Conservation (phyloP, 306 rosid genomes). For the Cicer yamashitae region DNA sequence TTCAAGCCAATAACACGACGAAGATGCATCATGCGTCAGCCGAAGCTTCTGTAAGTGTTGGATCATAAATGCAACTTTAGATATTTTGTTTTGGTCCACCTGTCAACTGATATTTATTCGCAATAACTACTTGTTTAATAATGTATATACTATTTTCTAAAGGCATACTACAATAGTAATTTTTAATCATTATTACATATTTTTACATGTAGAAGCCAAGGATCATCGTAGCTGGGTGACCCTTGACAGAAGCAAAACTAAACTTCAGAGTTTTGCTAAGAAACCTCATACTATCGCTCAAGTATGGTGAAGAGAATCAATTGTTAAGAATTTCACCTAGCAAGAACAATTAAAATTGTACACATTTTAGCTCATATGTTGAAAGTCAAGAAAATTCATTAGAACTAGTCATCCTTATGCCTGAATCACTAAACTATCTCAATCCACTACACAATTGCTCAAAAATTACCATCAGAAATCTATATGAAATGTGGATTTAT, state of each 20-base stretch:
- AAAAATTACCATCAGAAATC: neutral
- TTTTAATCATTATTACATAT: neutral
- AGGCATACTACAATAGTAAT: neutral
- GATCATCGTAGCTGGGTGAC: neutral
- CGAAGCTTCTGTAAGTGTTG: neutral
- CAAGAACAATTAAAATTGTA: neutral
- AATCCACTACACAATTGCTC: neutral
- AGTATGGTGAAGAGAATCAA: neutral
- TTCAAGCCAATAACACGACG: conserved; percentile 1
- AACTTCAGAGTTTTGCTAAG: too few relatives aligned
- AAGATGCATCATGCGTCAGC: conserved; percentile 10
- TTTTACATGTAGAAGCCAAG: conserved; percentile 4
- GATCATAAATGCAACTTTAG: neutral
- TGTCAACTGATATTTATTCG: conserved; percentile 3
- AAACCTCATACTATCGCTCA: neutral
- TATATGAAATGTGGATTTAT: neutral
- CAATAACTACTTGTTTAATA: neutral
- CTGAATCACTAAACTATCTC: neutral
- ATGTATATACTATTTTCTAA: neutral
- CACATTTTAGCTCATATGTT: neutral
- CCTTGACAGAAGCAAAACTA: neutral
- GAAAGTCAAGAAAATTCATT: conserved; percentile 4
- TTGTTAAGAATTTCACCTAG: neutral
- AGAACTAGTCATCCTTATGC: neutral
- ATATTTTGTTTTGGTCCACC: conserved; percentile 34